These are phyloP conservation scores for Sporothrix dimorphospora DNA, from an alignment of 2,329 filamentous ascomycete species.

Conservation along the genomic window DNA sequence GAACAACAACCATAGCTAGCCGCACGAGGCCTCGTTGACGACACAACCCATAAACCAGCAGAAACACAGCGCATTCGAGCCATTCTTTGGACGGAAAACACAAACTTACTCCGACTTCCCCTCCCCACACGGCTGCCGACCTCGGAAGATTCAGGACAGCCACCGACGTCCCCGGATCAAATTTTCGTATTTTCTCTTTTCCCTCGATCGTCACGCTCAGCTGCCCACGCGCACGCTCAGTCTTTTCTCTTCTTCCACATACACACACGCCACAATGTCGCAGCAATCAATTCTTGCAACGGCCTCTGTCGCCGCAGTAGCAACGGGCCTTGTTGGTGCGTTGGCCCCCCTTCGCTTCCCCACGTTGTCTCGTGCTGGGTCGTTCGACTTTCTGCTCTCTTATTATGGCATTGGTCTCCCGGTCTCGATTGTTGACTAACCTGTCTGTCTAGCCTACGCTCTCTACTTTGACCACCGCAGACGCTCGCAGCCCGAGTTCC, in stretches of 20 bases:
- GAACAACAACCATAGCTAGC: conserved; percentile 21
- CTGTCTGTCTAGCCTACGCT: conserved; percentile 57
- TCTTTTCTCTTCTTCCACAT: not conserved
- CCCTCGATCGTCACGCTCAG: not conserved
- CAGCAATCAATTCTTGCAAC: conserved; percentile 62
- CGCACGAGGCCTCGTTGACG: conserved; percentile 24
- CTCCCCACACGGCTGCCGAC: not conserved
- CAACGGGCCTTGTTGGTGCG: conserved; percentile 63
- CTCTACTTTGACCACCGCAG: conserved; percentile 71
- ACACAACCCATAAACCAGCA: not conserved
- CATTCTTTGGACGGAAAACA: not conserved
- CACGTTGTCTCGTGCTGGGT: not conserved
- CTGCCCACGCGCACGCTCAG: not conserved
- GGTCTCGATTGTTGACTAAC: not conserved
- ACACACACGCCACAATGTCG: conserved; percentile 50
- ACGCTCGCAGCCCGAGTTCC: conserved; percentile 66
- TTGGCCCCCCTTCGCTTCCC: conserved; percentile 28
- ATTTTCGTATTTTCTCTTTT: not conserved
- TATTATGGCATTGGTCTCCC: not conserved
- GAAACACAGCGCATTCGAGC: not conserved
- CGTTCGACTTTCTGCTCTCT: not conserved
- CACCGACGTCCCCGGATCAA: not conserved
- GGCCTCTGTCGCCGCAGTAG: conserved; percentile 63
- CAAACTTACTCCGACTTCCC: not conserved
- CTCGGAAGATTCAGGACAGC: conserved; percentile 16